Base-by-base conservation (phyloP, 306 rosid genomes). In the Ammopiptanthus mongolicus region DNA sequence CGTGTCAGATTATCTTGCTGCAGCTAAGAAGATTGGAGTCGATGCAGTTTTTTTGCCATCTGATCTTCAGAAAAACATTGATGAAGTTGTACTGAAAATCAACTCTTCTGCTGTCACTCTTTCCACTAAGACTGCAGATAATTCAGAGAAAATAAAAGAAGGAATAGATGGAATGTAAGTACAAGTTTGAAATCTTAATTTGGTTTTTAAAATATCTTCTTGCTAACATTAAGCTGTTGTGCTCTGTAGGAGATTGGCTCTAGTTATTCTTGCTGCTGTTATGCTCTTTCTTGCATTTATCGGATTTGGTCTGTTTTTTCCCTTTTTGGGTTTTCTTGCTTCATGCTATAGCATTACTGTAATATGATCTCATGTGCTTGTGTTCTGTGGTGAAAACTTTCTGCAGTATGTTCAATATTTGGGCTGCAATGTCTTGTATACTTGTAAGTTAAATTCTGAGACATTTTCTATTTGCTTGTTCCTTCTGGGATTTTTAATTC, bases 241-340 rank as follows among this genome's bases (percentile, higher is more conserved):
- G 56, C 2, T 13, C 23, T 76, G 80, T 80, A 94, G 98, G 89
- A 86, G 91, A 75, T 61, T 86, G 84, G 90, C 91, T 14, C 96
- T 94, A 65, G 80, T 88, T 73, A 79, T 94, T 41, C 42, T 87
- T 39, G 93, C 97, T 41, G 95, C 96, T 57, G 82, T 88, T 76
- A 88, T 91, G 97, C 96, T 94, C 53, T 50, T 90, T 61, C 50
- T 94, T 80, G 86, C 91, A 13, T 86, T 91, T 85, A 79, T 94
- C 18, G 98, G 98, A 65, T 87, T 88, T 71, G 57, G 98, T 94
- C 84, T 75, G 96, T 65, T 46, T 60, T 52, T 31, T 7, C 76
- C 36, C 2, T 12, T 1, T 36, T 36, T 52, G 8, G 21, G 12
- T 22, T 70, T 23, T 77, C 51, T 53, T 65, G 50, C 5, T 65